Base-by-base conservation (phyloP, 768 basidiomycete genomes). In the Phaffia australis region DNA sequence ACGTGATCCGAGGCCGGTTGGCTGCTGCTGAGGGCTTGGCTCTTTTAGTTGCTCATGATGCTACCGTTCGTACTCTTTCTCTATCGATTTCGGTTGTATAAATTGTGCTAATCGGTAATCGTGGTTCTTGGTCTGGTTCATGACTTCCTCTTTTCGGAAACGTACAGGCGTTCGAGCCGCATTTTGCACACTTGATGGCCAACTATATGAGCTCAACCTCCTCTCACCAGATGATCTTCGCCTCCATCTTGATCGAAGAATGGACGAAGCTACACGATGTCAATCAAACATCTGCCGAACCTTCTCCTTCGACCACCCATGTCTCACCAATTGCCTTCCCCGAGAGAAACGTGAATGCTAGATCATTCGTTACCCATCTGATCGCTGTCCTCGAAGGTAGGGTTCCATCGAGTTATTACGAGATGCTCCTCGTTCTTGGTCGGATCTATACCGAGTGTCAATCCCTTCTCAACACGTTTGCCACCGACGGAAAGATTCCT, bases 241-340 rank as follows among this genome's bases (percentile, higher is more conserved):
- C 86, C n/a, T 86, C 89, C 21, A 82, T 88, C 58, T 81, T 98
- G 66, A 79, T 91, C 0, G 89, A 94, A 75, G 90, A 97, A 79
- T 97, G 93, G 95, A 89, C 92, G 5, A 78, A 78, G 11, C 56
- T 23, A 19, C 48, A 52, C 64, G 57, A 63, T 27, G 46, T 63
- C 3, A 47, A 29, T 16, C 14, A 25, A 19, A 3, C 50, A 30
- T 18, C 27, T 3, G 35, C 5, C 7, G 16, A 21, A 16, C 52
- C 50, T 1, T 35, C 21, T 51, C 21, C 35, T 19, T 6, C 30
- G n/a, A 48, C 35, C 55, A 0, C 15, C 32, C 1, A 8, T 61
- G n/a, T 50, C 52, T 18, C n/a, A 47, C 46, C n/a, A 21, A 25
- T 16, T 16, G 77, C 81, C 51, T 79, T 88, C 56, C 79, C 83